A percentile compares a stretch with the other conserved stretches of the same genome.
These are phyloP conservation scores for Hapsidospora chrysogenum DNA, from an alignment of 495 filamentous ascomycete species.

Conservation along the genomic window DNA sequence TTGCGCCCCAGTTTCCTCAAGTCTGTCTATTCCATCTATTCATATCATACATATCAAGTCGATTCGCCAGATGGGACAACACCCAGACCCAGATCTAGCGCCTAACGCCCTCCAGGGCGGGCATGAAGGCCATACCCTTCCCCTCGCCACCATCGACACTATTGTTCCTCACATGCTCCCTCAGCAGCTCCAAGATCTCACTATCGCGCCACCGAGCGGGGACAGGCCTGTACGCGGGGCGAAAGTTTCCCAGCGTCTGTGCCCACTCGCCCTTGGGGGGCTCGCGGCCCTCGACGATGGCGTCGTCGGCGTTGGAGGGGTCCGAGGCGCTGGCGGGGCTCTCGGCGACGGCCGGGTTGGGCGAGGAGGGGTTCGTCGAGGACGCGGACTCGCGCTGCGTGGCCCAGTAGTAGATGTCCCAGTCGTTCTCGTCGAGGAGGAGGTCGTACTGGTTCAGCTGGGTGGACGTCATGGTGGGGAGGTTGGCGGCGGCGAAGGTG, in stretches of 20 bases:
- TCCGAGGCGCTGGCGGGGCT: conserved; percentile 16
- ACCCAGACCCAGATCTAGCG: too few species aligned
- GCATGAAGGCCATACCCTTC: conserved; percentile 32
- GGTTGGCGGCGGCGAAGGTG: conserved; percentile 75
- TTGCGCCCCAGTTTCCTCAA: too few species aligned
- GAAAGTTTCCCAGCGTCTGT: conserved; percentile 87
- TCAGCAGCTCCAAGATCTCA: conserved; percentile 57
- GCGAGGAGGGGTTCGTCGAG: conserved; percentile 9
- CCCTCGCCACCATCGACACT: conserved; percentile 8
- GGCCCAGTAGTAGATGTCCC: conserved; percentile 99
- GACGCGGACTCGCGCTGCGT: conserved; percentile 60
- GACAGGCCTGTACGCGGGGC: conserved; percentile 83
- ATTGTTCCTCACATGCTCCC: conserved; percentile 51
- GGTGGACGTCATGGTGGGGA: conserved; percentile 49
- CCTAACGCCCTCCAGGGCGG: conserved; percentile 16
- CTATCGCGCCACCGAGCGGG: conserved; percentile 70
- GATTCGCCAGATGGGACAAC: too few species aligned
- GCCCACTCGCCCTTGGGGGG: conserved; percentile 66
- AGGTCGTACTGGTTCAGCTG: conserved; percentile 76
- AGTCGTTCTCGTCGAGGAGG: conserved; percentile 98
- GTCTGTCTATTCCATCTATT: too few species aligned
- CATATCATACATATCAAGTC: too few species aligned
- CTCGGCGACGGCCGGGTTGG: conserved; percentile 15
- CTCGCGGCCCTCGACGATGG: conserved; percentile 9
- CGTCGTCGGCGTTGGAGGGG: conserved; percentile 12